Evolutionary conservation across 345 rosid species (phyloP), one percentile per base, ranked within the genome.

Genomic region (Chamaenerion angustifolium): DNA sequence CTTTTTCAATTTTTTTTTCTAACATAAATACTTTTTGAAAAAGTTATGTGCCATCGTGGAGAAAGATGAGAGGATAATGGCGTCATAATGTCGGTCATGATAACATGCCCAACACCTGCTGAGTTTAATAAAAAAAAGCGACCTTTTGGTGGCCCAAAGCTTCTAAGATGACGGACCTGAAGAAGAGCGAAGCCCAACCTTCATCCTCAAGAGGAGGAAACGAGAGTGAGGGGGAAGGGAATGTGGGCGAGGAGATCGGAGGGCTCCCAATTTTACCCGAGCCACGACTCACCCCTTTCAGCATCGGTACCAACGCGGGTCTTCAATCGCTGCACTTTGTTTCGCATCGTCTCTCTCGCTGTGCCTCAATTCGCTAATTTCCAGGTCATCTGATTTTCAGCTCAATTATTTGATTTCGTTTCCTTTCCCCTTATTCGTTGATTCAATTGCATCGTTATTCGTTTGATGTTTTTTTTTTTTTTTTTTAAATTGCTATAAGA

Each of bases 221-320:
- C n/a, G n/a, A n/a, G n/a, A n/a, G n/a, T n/a, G n/a, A n/a, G n/a
- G 16, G 23, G 46, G 3, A 35, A 12, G 56, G 12, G 56, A 15
- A 41, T 15, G 53, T 23, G 53, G 18, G 40, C 41, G 16, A 49
- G 41, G 40, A 27, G 41, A 13, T 49, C 52, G 53, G 41, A 12
- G 53, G 16, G 47, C 25, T 21, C 25, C 1, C 25, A 21, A 21
- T 21, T 21, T 21, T 21, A 21, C 25, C 25, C 3, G 4, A 21
- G 25, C 25, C 25, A 21, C 25, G 25, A 21, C 25, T 21, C 25
- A 21, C 25, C 4, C 25, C 25, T 21, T 21, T 21, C 25, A 21
- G 25, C 25, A 21, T 21, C 53, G 42, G 37, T 4, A 23, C 37
- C 53, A 31, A 25, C 40, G 19, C 12, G 27, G 14, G 53, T 49